Evolutionary conservation across 805 yeast species (phyloP), one percentile per base, ranked within the genome.

Genomic region (Suhomyces prunicola): DNA sequence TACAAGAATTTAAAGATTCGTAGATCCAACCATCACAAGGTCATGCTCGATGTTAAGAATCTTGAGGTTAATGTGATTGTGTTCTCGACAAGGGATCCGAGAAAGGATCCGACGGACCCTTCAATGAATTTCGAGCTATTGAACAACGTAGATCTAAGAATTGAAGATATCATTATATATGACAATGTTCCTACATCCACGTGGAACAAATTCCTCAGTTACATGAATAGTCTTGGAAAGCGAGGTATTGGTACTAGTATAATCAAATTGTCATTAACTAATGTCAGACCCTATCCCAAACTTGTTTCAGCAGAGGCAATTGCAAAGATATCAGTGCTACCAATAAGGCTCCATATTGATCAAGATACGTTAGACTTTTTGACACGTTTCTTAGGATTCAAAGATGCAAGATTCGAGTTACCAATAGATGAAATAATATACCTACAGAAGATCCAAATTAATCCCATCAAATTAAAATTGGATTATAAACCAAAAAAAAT

Each of bases 401-500:
- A 83, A 62, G 96, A 89, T 61, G 59, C 72, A 1, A 69, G 94
- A 53, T 88, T 88, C 64, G 79, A 79, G 4, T 70, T 88, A 13
- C 77, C 84, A n/a, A 78, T 73, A 53, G 90, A 86, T 45, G 94
- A 87, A 53, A 78, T 82, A 5, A 62, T 83, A 1, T 92, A 82
- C 62, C 76, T 91, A 46, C 90, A 88, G 59, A 84, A 84, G 62
- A 78, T 90, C 35, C 80, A 81, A 44, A 77, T 91, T 4, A 79
- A 80, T 53, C 73, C 85, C 0, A 70, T 89, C 2, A 78, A 76
- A 46, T 65, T 94, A 19, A 84, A 84, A 56, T 73, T 94, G 41
- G 98, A 94, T 68, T 94, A 94, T 67, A 91, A 90, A 65, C 98
- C 99, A 0, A 91, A 91, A 65, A 88, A 84, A 58, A 78, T 93